phyloP scores from a whole-genome alignment of 2,329 filamentous ascomycete species.

The Epichloe sp. region DNA sequence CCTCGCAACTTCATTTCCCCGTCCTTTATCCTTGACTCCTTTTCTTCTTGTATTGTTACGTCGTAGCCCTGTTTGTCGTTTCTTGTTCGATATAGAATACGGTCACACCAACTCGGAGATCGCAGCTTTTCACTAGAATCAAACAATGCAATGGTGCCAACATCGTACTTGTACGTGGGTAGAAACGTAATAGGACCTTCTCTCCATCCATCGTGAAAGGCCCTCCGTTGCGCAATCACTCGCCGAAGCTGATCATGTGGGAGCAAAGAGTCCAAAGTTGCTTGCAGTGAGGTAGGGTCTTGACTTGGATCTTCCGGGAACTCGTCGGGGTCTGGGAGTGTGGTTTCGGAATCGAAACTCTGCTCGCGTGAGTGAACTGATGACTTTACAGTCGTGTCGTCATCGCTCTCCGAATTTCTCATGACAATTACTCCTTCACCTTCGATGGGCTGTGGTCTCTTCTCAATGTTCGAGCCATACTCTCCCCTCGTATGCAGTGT shows the following conservation, averaged over 20 bases:
- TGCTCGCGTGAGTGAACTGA: conserved; percentile 20
- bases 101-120: conserved; percentile 92
- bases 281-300: conserved; percentile 77
- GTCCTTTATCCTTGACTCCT: conserved; percentile 57
- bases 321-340: conserved; percentile 50
- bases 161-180: conserved; percentile 95
- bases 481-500: conserved; percentile 71
- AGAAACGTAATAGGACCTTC: conserved; percentile 82
- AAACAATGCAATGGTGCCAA: conserved; percentile 83
- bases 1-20: conserved; percentile 76
- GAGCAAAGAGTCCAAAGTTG: conserved; percentile 74
- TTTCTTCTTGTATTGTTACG: conserved; percentile 46
- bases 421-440: conserved; percentile 39
- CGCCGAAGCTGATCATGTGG: conserved; percentile 77
- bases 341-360: conserved; percentile 27
- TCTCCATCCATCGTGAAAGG: conserved; percentile 82
- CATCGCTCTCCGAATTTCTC: conserved; percentile 30
- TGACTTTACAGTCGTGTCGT: conserved; percentile 25
- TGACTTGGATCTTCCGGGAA: conserved; percentile 54
- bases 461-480: conserved; percentile 43
- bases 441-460: conserved; percentile 24
- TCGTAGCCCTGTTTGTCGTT: conserved; percentile 56
- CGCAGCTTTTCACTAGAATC: conserved; percentile 92
- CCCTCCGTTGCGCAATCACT: conserved; percentile 61
- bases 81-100: conserved; percentile 74